A percentile compares a stretch with the other conserved stretches of the same genome.
Evolutionary conservation across 805 yeast genomes (phyloP).

Genomic region (Candida orba): DNA sequence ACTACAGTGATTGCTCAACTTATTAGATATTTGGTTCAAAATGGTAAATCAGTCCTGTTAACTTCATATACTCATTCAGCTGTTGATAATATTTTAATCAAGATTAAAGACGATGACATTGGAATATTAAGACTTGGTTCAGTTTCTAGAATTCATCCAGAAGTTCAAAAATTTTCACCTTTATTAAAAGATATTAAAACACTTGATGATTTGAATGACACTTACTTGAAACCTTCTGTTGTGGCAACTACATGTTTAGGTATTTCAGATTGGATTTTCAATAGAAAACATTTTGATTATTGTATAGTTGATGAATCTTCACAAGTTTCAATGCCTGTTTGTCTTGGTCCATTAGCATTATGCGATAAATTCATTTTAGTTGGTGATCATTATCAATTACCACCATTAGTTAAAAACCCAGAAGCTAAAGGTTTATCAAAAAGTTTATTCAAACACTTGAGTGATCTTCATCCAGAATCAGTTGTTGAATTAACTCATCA

Average conservation of each 20-base stretch:
- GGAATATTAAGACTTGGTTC: slow-evolving; percentile 65
- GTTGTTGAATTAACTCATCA: slow-evolving; percentile 77
- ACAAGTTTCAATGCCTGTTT: slow-evolving; percentile 86
- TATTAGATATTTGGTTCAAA: slow-evolving; percentile 50
- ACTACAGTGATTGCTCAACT: slow-evolving; percentile 83
- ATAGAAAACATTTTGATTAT: slow-evolving; percentile 63
- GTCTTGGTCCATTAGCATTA: slow-evolving; percentile 78
- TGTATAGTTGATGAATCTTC: slow-evolving; percentile 97
- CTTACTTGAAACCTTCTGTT: slow-evolving; percentile 52
- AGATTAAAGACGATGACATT: slow-evolving; percentile 43
- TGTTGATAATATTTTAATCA: slow-evolving; percentile 83
- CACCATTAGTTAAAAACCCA: slow-evolving; percentile 73
- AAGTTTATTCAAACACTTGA: slow-evolving; percentile 69
- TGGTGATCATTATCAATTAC: slow-evolving; percentile 94
- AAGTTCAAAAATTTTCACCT: slow-evolving; percentile 47
- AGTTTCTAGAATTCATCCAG: slow-evolving; percentile 51
- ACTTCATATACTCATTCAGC: slow-evolving; percentile 94
- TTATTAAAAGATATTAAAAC: slow-evolving; percentile 31
- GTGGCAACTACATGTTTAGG: slow-evolving; percentile 90
- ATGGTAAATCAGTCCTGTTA: slow-evolving; percentile 62
- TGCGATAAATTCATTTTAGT: slow-evolving; percentile 80
- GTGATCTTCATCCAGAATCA: slow-evolving; percentile 65
- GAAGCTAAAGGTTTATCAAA: slow-evolving; percentile 59
- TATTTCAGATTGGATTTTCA: slow-evolving; percentile 55
- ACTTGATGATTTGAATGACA: slow-evolving; percentile 38